These are phyloP conservation scores for Ceratobasidium sp. DNA, from an alignment of 1,284 basidiomycete genomes.

Conservation along the genomic window DNA sequence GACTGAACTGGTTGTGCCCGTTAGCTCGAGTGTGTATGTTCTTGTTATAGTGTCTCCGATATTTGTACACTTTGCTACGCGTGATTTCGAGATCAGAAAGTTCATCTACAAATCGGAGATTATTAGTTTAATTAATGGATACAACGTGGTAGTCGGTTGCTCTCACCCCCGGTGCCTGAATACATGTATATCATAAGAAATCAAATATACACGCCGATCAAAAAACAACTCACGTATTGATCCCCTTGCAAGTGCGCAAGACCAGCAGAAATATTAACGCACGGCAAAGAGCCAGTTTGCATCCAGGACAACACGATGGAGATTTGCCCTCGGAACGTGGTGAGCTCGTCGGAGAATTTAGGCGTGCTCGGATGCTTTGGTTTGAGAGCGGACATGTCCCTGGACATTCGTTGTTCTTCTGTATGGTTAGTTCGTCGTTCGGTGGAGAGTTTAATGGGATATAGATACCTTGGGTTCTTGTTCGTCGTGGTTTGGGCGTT, in stretches of 20 bases:
- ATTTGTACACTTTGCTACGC: neutral
- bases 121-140: neutral
- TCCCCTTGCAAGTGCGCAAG: neutral
- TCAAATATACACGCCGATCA: neutral
- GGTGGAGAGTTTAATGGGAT: neutral
- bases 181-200: neutral
- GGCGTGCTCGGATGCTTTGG: neutral
- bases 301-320: conserved; percentile 25
- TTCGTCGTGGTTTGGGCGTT: neutral
- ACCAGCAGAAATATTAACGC: conserved; percentile 6
- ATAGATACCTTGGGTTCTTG: neutral
- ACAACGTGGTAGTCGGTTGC: too few species aligned
- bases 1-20: neutral
- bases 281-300: neutral
- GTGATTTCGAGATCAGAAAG: conserved; percentile 6
- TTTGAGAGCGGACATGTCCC: neutral
- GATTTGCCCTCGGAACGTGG: conserved; percentile 9
- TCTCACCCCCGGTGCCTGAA: neutral
- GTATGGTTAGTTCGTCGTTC: neutral
- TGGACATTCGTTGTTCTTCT: neutral
- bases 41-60: conserved; percentile 8
- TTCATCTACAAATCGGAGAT: neutral
- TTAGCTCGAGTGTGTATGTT: conserved; percentile 17
- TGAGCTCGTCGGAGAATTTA: neutral
- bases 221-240: neutral